Evolutionary conservation across 768 basidiomycete genomes (phyloP).

Genomic region (Serendipita sp.): DNA sequence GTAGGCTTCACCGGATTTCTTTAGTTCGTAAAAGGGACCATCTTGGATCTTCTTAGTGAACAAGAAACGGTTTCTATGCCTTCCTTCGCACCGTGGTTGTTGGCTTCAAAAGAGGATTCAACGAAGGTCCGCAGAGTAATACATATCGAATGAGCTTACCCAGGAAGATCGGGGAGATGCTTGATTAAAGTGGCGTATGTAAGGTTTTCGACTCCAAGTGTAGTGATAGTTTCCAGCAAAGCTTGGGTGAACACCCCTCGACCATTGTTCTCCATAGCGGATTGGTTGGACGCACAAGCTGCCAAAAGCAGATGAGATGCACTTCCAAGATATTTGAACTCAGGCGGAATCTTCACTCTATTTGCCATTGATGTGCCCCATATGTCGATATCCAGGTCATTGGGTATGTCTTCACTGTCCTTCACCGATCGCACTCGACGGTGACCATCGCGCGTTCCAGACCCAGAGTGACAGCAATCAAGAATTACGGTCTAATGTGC

Average conservation of each 20-base stretch:
- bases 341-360: constrained; percentile 22
- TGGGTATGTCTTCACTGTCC: constrained; percentile 12
- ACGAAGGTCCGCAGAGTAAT: background rate
- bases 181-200: constrained; percentile 33
- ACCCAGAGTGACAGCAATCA: constrained; percentile 45
- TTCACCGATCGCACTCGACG: background rate
- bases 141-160: background rate
- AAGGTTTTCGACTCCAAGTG: constrained; percentile 35
- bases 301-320: constrained; percentile 38
- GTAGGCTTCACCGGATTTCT: constrained; percentile 27
- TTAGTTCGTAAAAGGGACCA: constrained; percentile 22
- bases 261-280: constrained; percentile 43
- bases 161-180: background rate
- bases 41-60: constrained; percentile 38
- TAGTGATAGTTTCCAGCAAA: constrained; percentile 33
- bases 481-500: constrained; percentile 36
- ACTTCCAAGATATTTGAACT: constrained; percentile 31
- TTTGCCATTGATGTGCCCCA: constrained; percentile 26
- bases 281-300: constrained; percentile 38
- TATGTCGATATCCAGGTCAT: constrained; percentile 33
- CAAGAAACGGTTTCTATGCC: constrained; percentile 31
- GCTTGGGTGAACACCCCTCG: constrained; percentile 46
- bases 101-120: constrained; percentile 27
- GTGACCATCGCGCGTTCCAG: constrained; percentile 18
- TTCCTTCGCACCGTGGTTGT: constrained; percentile 35